phyloP scores from a whole-genome alignment of 306 rosid species.

The Casuarina glauca region DNA sequence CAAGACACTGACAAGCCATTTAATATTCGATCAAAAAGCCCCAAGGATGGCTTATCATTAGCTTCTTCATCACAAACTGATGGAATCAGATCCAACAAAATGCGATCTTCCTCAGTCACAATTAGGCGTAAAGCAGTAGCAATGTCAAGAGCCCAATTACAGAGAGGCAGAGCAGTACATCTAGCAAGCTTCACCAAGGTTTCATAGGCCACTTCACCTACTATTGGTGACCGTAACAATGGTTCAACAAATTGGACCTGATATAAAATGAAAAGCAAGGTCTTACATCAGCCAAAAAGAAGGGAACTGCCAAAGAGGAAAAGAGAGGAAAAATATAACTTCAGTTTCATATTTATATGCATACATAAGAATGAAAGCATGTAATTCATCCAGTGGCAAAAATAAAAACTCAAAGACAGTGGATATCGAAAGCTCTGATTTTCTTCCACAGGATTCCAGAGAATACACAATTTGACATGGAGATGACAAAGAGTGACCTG shows the following conservation, averaged over 20 bases:
- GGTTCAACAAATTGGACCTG: conserved; percentile 94
- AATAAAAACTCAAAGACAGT: background rate
- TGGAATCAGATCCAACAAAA: conserved; percentile 62
- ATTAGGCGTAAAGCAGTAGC: conserved; percentile 84
- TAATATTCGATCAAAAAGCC: conserved; percentile 77
- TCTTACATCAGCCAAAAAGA: conserved; percentile 1
- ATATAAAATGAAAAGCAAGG: conserved; percentile 27
- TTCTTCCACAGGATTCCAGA: background rate
- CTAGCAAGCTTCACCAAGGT: conserved; percentile 79
- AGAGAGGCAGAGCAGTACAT: conserved; percentile 84
- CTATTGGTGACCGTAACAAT: conserved; percentile 76
- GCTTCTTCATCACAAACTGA: conserved; percentile 54
- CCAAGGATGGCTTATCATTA: conserved; percentile 43
- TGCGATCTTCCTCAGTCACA: conserved; percentile 66
- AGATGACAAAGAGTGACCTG: background rate
- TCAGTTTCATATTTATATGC: too few relatives aligned
- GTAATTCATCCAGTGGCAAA: background rate
- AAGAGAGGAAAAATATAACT: too few relatives aligned
- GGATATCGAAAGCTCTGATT: background rate
- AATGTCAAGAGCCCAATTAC: conserved; percentile 91
- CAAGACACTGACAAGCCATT: conserved; percentile 80
- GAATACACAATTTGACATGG: background rate
- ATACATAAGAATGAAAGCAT: background rate
- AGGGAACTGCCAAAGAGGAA: too few relatives aligned
- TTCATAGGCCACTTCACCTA: conserved; percentile 84